Percentiles rank a stretch among this genome's conserved stretches.
phyloP scores from a whole-genome alignment of 2,329 filamentous ascomycete genomes.

The Phyllosticta ampelicida region DNA sequence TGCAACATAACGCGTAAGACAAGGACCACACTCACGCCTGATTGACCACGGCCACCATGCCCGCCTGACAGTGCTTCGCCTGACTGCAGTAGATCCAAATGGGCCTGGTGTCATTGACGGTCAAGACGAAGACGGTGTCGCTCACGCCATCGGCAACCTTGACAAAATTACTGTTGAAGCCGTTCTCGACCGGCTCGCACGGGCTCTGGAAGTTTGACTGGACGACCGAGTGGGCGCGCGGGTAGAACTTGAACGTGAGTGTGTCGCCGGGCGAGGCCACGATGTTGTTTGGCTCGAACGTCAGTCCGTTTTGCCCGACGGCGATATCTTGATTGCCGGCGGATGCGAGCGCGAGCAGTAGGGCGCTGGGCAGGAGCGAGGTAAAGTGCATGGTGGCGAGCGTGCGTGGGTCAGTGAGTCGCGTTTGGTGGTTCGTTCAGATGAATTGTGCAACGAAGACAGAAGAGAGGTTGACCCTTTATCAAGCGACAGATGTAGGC shows the following conservation, averaged over 20 bases:
- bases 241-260: conserved; percentile 29
- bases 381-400: conserved; percentile 10
- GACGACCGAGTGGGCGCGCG: conserved; percentile 30
- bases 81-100: conserved; percentile 33
- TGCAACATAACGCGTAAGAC: not conserved
- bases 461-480: not conserved
- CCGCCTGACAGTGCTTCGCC: conserved; percentile 26
- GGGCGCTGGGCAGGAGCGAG: not conserved
- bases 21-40: conserved; percentile 22
- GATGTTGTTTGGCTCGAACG: conserved; percentile 26
- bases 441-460: not conserved
- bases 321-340: conserved; percentile 23
- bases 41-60: conserved; percentile 33
- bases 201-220: conserved; percentile 25
- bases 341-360: conserved; percentile 23
- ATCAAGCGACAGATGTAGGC: not conserved
- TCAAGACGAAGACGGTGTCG: conserved; percentile 21
- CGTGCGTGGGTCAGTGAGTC: not conserved
- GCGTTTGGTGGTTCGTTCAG: not conserved
- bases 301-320: conserved; percentile 21
- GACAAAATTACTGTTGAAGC: conserved; percentile 30
- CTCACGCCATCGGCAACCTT: conserved; percentile 18
- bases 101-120: conserved; percentile 27
- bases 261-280: conserved; percentile 26
- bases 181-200: conserved; percentile 23